Evolutionary conservation across 495 filamentous ascomycete species (phyloP).

Genomic region (Chaetomium fimeti): DNA sequence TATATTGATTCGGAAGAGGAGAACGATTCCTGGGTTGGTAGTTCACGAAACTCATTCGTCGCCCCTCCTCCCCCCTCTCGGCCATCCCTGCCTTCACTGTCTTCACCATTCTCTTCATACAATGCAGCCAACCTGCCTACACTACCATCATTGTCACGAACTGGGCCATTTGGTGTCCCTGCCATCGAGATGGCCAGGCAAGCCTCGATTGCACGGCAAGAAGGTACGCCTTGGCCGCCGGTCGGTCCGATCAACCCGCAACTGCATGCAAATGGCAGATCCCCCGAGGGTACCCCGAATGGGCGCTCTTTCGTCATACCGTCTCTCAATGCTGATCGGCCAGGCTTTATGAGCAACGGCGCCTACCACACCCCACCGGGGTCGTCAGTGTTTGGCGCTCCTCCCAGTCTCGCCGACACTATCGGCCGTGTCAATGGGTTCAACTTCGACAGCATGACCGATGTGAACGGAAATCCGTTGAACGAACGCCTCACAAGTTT

Average conservation of each 20-base stretch:
- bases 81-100: constrained; percentile 1
- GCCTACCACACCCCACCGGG: neutral
- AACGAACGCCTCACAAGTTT: constrained; percentile 31
- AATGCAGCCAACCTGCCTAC: neutral
- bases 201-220: constrained; percentile 16
- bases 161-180: constrained; percentile 2
- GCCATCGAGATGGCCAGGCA: constrained; percentile 21
- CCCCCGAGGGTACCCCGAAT: neutral
- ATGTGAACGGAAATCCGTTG: constrained; percentile 32
- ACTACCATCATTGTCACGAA: neutral
- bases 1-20: constrained; percentile 22
- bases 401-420: constrained; percentile 22
- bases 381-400: neutral
- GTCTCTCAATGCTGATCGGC: neutral
- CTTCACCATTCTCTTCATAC: neutral
- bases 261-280: neutral
- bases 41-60: neutral
- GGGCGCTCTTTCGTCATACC: neutral
- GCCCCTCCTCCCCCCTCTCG: constrained; percentile 2
- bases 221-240: neutral
- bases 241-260: neutral
- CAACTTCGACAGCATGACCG: constrained; percentile 30
- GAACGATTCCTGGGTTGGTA: neutral
- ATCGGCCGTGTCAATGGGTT: constrained; percentile 29
- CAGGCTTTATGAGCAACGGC: constrained; percentile 6